Evolutionary conservation across 805 yeast species (phyloP), one percentile per base, ranked within the genome.

Genomic region (Starmerella bombi): DNA sequence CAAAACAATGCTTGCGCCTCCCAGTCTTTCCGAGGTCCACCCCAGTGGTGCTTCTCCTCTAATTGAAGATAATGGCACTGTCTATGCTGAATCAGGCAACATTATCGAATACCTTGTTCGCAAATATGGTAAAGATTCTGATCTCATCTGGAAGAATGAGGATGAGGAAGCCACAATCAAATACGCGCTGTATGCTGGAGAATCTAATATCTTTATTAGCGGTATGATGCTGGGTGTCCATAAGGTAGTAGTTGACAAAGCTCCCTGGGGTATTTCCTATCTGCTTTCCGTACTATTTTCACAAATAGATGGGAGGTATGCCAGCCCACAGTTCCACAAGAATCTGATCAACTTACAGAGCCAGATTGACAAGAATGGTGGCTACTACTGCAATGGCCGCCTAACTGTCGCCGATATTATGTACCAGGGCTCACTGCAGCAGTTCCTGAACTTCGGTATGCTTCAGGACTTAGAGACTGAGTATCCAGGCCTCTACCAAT

Each of bases 21-120:
- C 61, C 2, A 74, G 62, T 28, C 56, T 77, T 30, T 63, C 63
- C 43, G 61, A 69, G 30, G 59, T 75, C 9, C 80, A 74, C 51
- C 78, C 80, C 8, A 57, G 72, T 18, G 85, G 84, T 0, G 75
- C 74, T 51, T 61, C 75, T 1, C 88, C 88, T 1, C 56, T 77
- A 1, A 46, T 80, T 33, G 77, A 71, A 46, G 54, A 66, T 28
- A 62, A 63, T 33, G 67, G 62, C 38, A 51, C 46, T 23, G 52
- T 60, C 2, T 46, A 75, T 33, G 74, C 74, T 9, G 88, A 79
- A 57, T 68, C 77, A 14, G 85, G 80, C 3, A 63, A 65, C 35
- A 76, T 79, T 32, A 55, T 72, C 36, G 69, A 68, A 39, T 72
- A 72, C 50, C 51, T 79, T 22, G 57, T 75, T 37, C 52, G 55